Percentiles rank a stretch among this genome's conserved stretches.
phyloP scores from a whole-genome alignment of 75 land plant species.

The Azolla pinnata region DNA sequence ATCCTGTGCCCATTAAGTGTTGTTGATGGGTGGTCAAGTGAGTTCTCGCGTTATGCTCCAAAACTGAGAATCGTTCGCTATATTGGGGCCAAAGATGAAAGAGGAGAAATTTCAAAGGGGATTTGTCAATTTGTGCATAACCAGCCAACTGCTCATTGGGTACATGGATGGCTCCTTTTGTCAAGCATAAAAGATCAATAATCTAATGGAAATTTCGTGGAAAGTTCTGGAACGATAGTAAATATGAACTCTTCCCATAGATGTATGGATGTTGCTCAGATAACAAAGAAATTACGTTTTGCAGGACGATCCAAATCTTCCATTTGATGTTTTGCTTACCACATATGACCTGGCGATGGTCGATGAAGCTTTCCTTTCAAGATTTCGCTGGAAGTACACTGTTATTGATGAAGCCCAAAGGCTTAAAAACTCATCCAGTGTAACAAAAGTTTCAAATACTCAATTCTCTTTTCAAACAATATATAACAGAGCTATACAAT shows the following conservation, averaged over 20 bases:
- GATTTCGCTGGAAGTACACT: slow-evolving; percentile 67
- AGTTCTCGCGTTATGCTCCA: slow-evolving; percentile 53
- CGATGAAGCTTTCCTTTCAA: slow-evolving; percentile 68
- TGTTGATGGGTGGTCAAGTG: slow-evolving; percentile 77
- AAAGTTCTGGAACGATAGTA: too few species aligned
- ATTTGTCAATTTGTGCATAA: slow-evolving; percentile 44
- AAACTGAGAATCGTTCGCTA: slow-evolving; percentile 49
- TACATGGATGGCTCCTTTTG: too few species aligned
- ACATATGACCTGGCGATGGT: slow-evolving; percentile 80
- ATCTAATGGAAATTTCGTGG: too few species aligned
- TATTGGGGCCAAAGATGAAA: slow-evolving; percentile 59
- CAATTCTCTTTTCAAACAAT: too few species aligned
- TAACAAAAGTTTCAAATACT: too few species aligned
- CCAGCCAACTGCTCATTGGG: slow-evolving; percentile 22
- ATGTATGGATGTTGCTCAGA: background rate
- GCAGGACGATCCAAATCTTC: slow-evolving; percentile 36
- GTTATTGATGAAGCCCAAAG: slow-evolving; percentile 94
- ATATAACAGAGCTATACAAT: too few species aligned
- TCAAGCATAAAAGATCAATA: too few species aligned
- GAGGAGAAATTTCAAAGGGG: slow-evolving; percentile 34
- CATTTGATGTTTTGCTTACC: slow-evolving; percentile 80
- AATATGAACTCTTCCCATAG: background rate
- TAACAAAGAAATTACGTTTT: background rate
- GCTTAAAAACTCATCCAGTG: slow-evolving; percentile 76
- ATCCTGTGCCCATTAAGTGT: slow-evolving; percentile 85